Percentiles rank a stretch among this genome's conserved stretches.
phyloP scores from a whole-genome alignment of 2,329 filamentous ascomycete species.

The Verticillium dahliae region DNA sequence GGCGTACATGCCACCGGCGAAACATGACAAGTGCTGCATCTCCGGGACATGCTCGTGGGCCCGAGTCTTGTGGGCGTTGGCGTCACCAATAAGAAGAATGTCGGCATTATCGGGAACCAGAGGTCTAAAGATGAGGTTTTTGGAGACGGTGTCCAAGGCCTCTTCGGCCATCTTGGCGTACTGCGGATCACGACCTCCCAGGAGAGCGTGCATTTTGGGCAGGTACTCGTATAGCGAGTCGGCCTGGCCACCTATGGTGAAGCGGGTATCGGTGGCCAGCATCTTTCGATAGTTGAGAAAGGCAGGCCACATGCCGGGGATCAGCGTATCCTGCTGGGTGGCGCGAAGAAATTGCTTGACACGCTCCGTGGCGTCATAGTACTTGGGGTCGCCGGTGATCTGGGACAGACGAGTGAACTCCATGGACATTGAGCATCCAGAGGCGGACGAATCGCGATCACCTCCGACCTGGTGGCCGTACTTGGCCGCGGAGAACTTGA shows the following conservation, averaged over 20 bases:
- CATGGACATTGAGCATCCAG: constrained; percentile 60
- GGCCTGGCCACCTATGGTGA: constrained; percentile 37
- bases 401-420: constrained; percentile 73
- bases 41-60: constrained; percentile 23
- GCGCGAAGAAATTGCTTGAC: constrained; percentile 62
- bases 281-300: constrained; percentile 54
- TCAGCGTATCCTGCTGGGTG: constrained; percentile 57
- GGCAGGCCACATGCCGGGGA: constrained; percentile 70
- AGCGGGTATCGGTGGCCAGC: constrained; percentile 30
- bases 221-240: constrained; percentile 54
- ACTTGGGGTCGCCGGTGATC: constrained; percentile 64
- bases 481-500: constrained; percentile 35
- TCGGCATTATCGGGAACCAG: constrained; percentile 53
- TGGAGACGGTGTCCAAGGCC: constrained; percentile 54
- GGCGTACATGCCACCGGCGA: constrained; percentile 58
- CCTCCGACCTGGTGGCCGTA: constrained; percentile 28
- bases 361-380: constrained; percentile 70
- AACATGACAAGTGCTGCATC: constrained; percentile 56
- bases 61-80: constrained; percentile 14
- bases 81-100: constrained; percentile 50
- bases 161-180: constrained; percentile 61
- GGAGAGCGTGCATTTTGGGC: constrained; percentile 52
- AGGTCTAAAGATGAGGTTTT: constrained; percentile 62
- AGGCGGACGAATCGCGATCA: constrained; percentile 32
- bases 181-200: constrained; percentile 57